Percentiles rank a stretch among this genome's conserved stretches.
Evolutionary conservation across 129 eudicot genomes (phyloP).

Genomic region (Flaveria bidentis): DNA sequence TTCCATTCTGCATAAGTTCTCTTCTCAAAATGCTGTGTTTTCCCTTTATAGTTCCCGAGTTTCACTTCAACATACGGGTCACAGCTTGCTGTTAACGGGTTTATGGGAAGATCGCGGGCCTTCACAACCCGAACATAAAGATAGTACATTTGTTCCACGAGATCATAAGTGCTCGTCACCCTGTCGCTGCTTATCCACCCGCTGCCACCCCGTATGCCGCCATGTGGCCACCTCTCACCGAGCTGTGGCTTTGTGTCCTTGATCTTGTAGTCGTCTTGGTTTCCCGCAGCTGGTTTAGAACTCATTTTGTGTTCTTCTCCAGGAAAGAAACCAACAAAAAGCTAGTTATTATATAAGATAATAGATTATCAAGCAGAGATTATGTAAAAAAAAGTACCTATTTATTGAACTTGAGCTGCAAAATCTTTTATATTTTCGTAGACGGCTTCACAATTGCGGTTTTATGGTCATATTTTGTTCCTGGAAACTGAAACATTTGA

Average conservation of each 20-base stretch:
- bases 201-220: conserved; percentile 82
- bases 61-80: conserved; percentile 94
- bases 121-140: conserved; percentile 93
- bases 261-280: conserved; percentile 71
- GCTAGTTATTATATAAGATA: background rate
- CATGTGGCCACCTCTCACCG: conserved; percentile 91
- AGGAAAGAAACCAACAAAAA: background rate
- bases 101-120: conserved; percentile 71
- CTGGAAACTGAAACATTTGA: conserved; percentile 28
- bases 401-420: conserved; percentile 20
- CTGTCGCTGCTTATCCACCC: conserved; percentile 81
- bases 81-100: conserved; percentile 70
- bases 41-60: conserved; percentile 89
- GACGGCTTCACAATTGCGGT: conserved; percentile 8
- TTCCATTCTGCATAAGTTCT: conserved; percentile 77
- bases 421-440: conserved; percentile 12
- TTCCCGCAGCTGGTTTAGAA: conserved; percentile 46
- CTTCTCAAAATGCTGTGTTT: conserved; percentile 85
- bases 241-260: conserved; percentile 74
- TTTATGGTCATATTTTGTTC: conserved; percentile 8
- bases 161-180: conserved; percentile 81
- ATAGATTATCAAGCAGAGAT: conserved; percentile 10
- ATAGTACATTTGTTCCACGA: conserved; percentile 91
- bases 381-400: conserved; percentile 26
- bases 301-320: conserved; percentile 36